Percentiles rank a stretch among this genome's conserved stretches.
Conservation (phyloP, 1,139 yeast species). For the Blastobotrys ciferrii region DNA sequence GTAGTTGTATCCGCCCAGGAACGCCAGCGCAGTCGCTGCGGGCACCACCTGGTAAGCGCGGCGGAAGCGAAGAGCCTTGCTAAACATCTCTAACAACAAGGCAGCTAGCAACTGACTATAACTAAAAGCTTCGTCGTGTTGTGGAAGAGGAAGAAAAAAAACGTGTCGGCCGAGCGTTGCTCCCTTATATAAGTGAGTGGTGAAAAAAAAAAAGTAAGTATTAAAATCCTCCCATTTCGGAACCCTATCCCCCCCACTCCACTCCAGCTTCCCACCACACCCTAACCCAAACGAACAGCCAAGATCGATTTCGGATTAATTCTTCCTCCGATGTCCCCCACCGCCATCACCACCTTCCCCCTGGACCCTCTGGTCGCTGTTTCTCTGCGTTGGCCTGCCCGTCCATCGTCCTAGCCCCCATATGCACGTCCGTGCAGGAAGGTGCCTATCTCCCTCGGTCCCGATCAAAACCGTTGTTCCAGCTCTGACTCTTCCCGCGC, state of each 20-base stretch:
- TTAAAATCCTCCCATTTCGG: slow-evolving; percentile 7
- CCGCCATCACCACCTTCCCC: slow-evolving; percentile 2
- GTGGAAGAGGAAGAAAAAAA: background rate
- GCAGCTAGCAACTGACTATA: background rate
- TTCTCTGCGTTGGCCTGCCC: background rate
- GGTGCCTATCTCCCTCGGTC: background rate
- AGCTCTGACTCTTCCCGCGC: background rate
- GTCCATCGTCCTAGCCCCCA: background rate
- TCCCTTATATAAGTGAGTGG: slow-evolving; percentile 3
- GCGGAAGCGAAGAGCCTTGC: slow-evolving; percentile 2
- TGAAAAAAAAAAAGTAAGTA: slow-evolving; percentile 6
- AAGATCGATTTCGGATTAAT: background rate
- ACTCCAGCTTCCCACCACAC: background rate
- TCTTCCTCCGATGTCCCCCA: background rate
- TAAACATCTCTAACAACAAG: background rate
- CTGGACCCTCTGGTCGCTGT: background rate
- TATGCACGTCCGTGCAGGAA: slow-evolving; percentile 1
- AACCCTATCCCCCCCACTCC: slow-evolving; percentile 4
- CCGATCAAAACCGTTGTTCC: background rate
- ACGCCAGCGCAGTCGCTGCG: slow-evolving; percentile 5
- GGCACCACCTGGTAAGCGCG: slow-evolving; percentile 4
- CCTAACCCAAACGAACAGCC: background rate
- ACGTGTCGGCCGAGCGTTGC: background rate
- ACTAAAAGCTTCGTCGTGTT: background rate
- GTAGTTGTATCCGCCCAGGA: slow-evolving; percentile 1